Base-by-base conservation (phyloP, 345 rosid species). In the Lepidium aucheri region DNA sequence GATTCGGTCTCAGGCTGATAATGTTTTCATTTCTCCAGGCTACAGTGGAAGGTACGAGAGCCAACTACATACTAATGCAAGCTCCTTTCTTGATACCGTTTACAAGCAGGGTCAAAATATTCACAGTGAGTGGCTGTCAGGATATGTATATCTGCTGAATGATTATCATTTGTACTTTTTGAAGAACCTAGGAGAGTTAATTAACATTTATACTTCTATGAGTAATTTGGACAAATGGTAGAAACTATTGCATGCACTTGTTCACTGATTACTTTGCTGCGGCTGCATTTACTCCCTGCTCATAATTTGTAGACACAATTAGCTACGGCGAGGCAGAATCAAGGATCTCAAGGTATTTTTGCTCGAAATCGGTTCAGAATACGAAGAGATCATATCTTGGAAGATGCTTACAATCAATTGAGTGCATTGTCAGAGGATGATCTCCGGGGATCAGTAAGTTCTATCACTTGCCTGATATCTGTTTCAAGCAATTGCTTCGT, bases 331-430 rank as follows among this genome's bases (percentile, higher is more conserved):
- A 84, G 91, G 88, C 91, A 86, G 79, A 80, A 76, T 70, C 69
- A 84, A 50, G 96, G 91, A 51, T 60, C 88, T 60, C 92, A 83
- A 72, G 82, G 83, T 67, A 88, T 85, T 78, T 87, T 86, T 55
- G 64, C 91, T 28, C 85, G 93, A 77, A 91, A 84, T 62, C 85
- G 94, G 69, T 95, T 89, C 81, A 87, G 87, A 83, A 95, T 95
- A 49, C 86, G 96, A 28, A 79, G 99, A 76, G 93, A 91, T 79
- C 99, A 76, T 78, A 91, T 95, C 68, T 65, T 95, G 73, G 97
- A 95, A 81, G 99, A 95, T 83, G 97, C 99, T 70, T 95, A 82
- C 78, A 85, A 70, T 81, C 99, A 95, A 82, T 89, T 95, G 97
- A 91, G 91, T 77, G 79, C 87, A 56, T 76, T 91, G 74, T 86